These are phyloP conservation scores for Monosporascus sp. DNA, from an alignment of 2,329 filamentous ascomycete species.

Conservation along the genomic window DNA sequence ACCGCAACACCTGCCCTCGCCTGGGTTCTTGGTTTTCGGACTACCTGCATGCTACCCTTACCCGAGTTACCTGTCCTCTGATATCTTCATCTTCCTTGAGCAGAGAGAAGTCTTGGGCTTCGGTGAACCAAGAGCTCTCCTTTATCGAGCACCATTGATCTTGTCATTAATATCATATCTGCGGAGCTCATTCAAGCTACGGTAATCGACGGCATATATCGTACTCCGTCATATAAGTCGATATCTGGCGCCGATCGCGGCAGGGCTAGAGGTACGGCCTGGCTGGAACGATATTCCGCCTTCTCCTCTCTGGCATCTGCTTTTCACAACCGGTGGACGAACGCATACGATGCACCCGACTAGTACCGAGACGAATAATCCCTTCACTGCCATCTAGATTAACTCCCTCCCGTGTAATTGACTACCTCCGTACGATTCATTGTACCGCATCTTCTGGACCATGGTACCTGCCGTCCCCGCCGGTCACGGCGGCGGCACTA, in stretches of 20 bases:
- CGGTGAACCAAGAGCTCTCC: too few relatives aligned
- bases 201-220: background rate
- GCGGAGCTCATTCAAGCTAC: too few relatives aligned
- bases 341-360: background rate
- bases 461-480: constrained; percentile 38
- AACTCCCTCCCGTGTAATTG: background rate
- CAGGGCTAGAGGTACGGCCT: background rate
- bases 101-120: too few relatives aligned
- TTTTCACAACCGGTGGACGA: background rate
- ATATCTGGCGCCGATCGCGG: background rate
- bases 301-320: background rate
- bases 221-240: background rate
- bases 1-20: too few relatives aligned
- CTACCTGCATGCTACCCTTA: too few relatives aligned
- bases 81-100: too few relatives aligned
- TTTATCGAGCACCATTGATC: too few relatives aligned
- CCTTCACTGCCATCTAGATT: background rate
- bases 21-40: too few relatives aligned
- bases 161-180: too few relatives aligned
- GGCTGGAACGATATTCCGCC: background rate
- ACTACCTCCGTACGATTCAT: background rate
- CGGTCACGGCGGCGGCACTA: constrained; percentile 31
- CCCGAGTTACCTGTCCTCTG: too few relatives aligned
- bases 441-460: constrained; percentile 8
- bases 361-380: background rate